Evolutionary conservation across 805 yeast species (phyloP).

Genomic region (Barnettozyma sucrosica): DNA sequence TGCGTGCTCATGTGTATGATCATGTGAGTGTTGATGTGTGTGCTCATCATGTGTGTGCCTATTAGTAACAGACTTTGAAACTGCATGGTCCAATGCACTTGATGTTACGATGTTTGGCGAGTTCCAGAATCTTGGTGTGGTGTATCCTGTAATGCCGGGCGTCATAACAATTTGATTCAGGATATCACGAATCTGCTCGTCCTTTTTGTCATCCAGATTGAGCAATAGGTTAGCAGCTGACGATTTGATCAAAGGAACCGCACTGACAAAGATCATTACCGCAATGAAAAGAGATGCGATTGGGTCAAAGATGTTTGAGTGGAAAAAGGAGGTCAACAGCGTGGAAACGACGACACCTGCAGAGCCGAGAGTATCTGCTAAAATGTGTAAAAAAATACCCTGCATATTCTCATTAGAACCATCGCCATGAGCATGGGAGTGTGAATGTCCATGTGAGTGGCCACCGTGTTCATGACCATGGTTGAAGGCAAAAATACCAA

Average conservation of each 20-base stretch:
- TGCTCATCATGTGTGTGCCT: not conserved
- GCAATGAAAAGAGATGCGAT: conserved; percentile 88
- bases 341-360: conserved; percentile 96
- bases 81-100: conserved; percentile 21
- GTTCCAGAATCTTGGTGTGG: conserved; percentile 93
- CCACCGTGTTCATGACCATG: conserved; percentile 57
- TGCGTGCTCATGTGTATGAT: conserved; percentile 21
- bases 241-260: conserved; percentile 77
- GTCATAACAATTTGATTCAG: conserved; percentile 62
- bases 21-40: conserved; percentile 19
- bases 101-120: conserved; percentile 28
- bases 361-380: conserved; percentile 95
- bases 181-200: conserved; percentile 54
- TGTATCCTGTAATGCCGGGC: conserved; percentile 78
- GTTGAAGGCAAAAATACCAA: conserved; percentile 92
- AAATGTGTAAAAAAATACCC: conserved; percentile 87
- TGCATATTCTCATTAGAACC: conserved; percentile 69
- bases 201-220: conserved; percentile 53
- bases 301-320: conserved; percentile 80
- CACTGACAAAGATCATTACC: conserved; percentile 67
- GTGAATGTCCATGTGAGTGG: conserved; percentile 40
- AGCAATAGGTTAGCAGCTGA: conserved; percentile 72
- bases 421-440: conserved; percentile 24
- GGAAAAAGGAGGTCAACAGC: conserved; percentile 59
- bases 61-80: conserved; percentile 17